Evolutionary conservation across 768 basidiomycete genomes (phyloP).

Genomic region (Tricholoma saponaceum): DNA sequence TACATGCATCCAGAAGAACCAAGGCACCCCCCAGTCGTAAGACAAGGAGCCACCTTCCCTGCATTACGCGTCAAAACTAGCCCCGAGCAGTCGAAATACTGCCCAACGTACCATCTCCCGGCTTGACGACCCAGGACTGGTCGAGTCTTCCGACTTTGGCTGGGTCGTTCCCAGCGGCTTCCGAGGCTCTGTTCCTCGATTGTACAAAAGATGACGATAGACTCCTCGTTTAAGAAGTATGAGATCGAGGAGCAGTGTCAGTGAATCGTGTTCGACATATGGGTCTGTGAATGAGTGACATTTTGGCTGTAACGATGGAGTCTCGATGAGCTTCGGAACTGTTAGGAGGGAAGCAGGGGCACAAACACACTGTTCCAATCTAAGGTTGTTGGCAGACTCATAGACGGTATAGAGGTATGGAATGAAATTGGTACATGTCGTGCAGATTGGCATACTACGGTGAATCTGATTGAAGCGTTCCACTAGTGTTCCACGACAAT

Average conservation of each 20-base stretch:
- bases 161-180: slow-evolving; percentile 24
- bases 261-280: slow-evolving; percentile 79
- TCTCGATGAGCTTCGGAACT: not conserved
- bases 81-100: not conserved
- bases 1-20: slow-evolving; percentile 70
- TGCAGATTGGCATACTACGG: slow-evolving; percentile 64
- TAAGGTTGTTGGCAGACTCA: slow-evolving; percentile 69
- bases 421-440: slow-evolving; percentile 61
- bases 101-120: slow-evolving; percentile 22
- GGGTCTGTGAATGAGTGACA: slow-evolving; percentile 77
- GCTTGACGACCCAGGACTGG: not conserved
- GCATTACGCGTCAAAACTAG: slow-evolving; percentile 1
- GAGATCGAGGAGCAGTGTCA: slow-evolving; percentile 73
- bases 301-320: slow-evolving; percentile 40
- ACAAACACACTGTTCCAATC: slow-evolving; percentile 83
- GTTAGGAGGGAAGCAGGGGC: not conserved
- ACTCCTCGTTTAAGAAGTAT: slow-evolving; percentile 80
- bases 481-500: too few species aligned
- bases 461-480: too few species aligned
- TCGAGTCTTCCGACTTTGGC: not conserved
- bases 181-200: slow-evolving; percentile 66
- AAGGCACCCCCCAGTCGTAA: slow-evolving; percentile 54
- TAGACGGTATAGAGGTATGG: slow-evolving; percentile 80
- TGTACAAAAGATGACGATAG: slow-evolving; percentile 78
- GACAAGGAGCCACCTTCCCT: slow-evolving; percentile 63